Conservation (phyloP, 176 grass and related monocot genomes). For the Saccharum spontaneum region DNA sequence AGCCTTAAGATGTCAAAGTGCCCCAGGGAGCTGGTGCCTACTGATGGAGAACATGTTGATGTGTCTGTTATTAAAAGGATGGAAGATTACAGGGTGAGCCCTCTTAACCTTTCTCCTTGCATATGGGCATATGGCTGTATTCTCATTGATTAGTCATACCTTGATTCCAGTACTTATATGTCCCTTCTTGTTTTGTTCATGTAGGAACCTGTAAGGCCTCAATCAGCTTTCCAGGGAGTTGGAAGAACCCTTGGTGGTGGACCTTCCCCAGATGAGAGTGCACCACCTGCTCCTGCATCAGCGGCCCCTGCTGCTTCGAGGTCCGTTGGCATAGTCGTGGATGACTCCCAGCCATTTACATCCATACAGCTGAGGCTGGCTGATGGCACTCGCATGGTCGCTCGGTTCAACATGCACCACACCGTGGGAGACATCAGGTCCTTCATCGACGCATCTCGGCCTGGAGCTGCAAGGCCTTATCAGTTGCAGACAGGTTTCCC, state of each 20-base stretch:
- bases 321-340: conserved; percentile 46
- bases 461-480: conserved; percentile 50
- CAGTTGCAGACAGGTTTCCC: conserved; percentile 83
- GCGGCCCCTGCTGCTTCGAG: conserved; percentile 35
- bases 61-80: conserved; percentile 71
- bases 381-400: conserved; percentile 83
- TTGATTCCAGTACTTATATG: conserved; percentile 2
- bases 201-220: conserved; percentile 56
- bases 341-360: conserved; percentile 67
- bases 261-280: conserved; percentile 42
- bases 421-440: conserved; percentile 75
- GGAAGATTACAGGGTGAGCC: conserved; percentile 61
- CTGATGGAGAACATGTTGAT: conserved; percentile 66
- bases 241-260: conserved; percentile 85
- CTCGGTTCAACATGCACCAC: conserved; percentile 84
- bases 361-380: conserved; percentile 83
- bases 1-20: conserved; percentile 80
- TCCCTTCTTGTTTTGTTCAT: conserved; percentile 17
- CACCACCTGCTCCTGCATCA: conserved; percentile 23
- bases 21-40: conserved; percentile 73
- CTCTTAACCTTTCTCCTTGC: background rate
- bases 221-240: conserved; percentile 67
- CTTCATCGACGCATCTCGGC: conserved; percentile 83
- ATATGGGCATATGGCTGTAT: background rate
- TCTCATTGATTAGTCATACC: background rate